Evolutionary conservation across 129 eudicot species (phyloP).

Genomic region (Escallonia rubra): DNA sequence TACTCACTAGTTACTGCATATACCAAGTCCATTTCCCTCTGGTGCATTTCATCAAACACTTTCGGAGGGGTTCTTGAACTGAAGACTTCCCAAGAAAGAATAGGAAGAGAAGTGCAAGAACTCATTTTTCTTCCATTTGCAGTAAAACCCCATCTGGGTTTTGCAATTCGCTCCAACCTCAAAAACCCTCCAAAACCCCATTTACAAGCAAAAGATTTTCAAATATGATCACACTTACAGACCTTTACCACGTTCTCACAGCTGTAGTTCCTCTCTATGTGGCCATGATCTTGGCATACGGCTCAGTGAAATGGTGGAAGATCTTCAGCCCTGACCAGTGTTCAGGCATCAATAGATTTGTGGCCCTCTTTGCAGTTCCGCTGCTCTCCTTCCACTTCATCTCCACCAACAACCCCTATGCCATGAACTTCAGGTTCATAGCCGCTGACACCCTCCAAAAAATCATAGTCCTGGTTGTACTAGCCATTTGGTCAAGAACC

Average conservation of each 20-base stretch:
- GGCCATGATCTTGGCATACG: slow-evolving; percentile 93
- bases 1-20: not conserved
- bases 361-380: slow-evolving; percentile 88
- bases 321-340: slow-evolving; percentile 91
- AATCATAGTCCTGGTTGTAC: slow-evolving; percentile 48
- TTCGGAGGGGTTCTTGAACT: not conserved
- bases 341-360: slow-evolving; percentile 92
- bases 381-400: slow-evolving; percentile 89
- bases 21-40: not conserved
- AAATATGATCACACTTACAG: slow-evolving; percentile 60
- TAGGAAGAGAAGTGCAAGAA: not conserved
- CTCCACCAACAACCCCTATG: slow-evolving; percentile 83
- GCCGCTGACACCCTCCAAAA: slow-evolving; percentile 91
- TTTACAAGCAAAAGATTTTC: not conserved
- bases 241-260: slow-evolving; percentile 82
- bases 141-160: slow-evolving; percentile 22
- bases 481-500: slow-evolving; percentile 61
- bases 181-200: not conserved
- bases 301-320: slow-evolving; percentile 94
- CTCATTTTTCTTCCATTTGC: not conserved
- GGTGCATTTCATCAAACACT: too few relatives aligned
- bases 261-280: slow-evolving; percentile 95
- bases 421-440: slow-evolving; percentile 78
- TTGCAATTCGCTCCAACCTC: not conserved
- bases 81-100: not conserved